These are phyloP conservation scores for Neonectria punicea DNA, from an alignment of 2,329 filamentous ascomycete genomes.

Conservation along the genomic window DNA sequence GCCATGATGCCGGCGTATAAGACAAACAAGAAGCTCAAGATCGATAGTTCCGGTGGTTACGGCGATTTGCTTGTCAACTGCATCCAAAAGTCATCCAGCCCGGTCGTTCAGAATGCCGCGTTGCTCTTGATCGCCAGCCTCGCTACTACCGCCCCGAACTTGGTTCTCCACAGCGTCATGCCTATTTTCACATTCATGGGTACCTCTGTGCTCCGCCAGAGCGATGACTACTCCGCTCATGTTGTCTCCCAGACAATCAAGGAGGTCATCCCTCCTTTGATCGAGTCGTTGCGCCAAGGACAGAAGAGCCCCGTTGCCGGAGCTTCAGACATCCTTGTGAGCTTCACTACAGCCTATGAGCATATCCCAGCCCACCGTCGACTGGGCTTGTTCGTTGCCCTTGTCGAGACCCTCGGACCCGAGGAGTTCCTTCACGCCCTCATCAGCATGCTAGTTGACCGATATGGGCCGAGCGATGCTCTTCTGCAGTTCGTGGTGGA, in stretches of 20 bases:
- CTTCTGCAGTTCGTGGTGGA: slow-evolving; percentile 80
- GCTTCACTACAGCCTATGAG: slow-evolving; percentile 95
- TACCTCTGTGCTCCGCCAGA: slow-evolving; percentile 87
- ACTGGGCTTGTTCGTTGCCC: slow-evolving; percentile 82
- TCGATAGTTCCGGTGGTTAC: slow-evolving; percentile 83
- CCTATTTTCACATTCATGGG: slow-evolving; percentile 99
- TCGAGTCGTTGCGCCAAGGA: slow-evolving; percentile 84
- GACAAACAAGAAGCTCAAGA: slow-evolving; percentile 66
- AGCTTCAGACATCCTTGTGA: slow-evolving; percentile 89
- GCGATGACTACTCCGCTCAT: slow-evolving; percentile 96
- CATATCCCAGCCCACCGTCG: slow-evolving; percentile 92
- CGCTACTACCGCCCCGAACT: slow-evolving; percentile 86
- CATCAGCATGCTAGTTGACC: slow-evolving; percentile 88
- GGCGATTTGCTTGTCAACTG: slow-evolving; percentile 94
- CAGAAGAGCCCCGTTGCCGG: slow-evolving; percentile 82
- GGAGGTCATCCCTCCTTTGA: slow-evolving; percentile 90
- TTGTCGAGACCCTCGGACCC: slow-evolving; percentile 86
- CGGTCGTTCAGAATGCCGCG: slow-evolving; percentile 92
- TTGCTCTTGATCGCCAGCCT: slow-evolving; percentile 88
- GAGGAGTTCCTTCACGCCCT: slow-evolving; percentile 90
- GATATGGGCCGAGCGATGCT: slow-evolving; percentile 80
- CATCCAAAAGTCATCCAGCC: slow-evolving; percentile 89
- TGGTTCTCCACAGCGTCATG: slow-evolving; percentile 97
- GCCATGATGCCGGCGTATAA: slow-evolving; percentile 85
- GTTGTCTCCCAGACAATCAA: slow-evolving; percentile 96